Evolutionary conservation across 495 filamentous ascomycete species (phyloP), one percentile per base, ranked within the genome.

Genomic region (Xylaria castorea): DNA sequence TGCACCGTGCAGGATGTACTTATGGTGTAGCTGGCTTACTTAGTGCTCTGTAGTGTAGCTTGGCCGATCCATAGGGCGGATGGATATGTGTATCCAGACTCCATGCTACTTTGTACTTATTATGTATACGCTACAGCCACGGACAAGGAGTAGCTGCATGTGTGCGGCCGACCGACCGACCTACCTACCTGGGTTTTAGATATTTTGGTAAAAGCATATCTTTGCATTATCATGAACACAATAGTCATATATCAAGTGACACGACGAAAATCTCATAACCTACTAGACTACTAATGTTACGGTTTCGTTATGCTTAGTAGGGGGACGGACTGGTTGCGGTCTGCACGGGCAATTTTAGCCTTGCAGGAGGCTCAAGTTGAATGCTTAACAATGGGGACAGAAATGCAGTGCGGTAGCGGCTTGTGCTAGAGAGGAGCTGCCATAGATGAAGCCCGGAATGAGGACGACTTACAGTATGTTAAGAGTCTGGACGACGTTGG

Each of bases 1-100:
- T 64, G 27, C 46, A 46, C 55, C 27, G 68, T 58, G 53, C 48
- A 68, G 22, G 8, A 57, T 42, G 66, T 57, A 57, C 58, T 34
- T 20, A 20, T 36, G 5, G 57, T 36, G n/a, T 36, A 60, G 57
- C 51, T 55, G 27, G 53, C 27, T 32, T 57, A 27, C n/a, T n/a
- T n/a, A n/a, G n/a, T n/a, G n/a, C n/a, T n/a, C n/a, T n/a, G 53
- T 27, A 55, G 51, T n/a, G 46, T 12, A 32, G 27, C 53, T 57
- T 57, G 27, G 53, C 53, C 2, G 53, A 57, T 57, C 53, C 53
- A 57, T 57, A 57, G 53, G 53, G 53, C 53, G 25, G 53, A 18
- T 57, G 53, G 51, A 30, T 25, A 55, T 22, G 12, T 55, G 25
- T 55, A 53, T 12, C 50, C n/a, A 51, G n/a, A 46, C 46, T 38